Conservation (phyloP, 2,329 filamentous ascomycete genomes). For the Clarireedia hainanense region DNA sequence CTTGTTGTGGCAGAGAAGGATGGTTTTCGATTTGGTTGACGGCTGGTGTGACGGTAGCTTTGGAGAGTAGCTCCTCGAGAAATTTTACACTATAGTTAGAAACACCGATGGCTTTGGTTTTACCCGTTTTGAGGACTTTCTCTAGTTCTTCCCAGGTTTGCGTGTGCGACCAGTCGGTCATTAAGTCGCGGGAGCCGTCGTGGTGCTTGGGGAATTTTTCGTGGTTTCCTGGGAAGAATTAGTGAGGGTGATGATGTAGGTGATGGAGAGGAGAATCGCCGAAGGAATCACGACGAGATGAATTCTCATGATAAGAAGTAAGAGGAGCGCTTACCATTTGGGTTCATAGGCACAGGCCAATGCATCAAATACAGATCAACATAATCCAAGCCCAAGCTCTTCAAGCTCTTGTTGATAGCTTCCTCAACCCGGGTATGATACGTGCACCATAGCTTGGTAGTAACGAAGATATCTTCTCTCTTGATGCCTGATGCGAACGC, state of each 20-base stretch:
- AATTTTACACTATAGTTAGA: slow-evolving; percentile 31
- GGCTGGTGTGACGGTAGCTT: slow-evolving; percentile 40
- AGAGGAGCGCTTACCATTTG: slow-evolving; percentile 42
- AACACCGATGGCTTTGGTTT: slow-evolving; percentile 42
- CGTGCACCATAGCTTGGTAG: slow-evolving; percentile 64
- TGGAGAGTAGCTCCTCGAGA: slow-evolving; percentile 31
- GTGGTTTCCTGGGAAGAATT: slow-evolving; percentile 46
- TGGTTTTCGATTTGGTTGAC: slow-evolving; percentile 56
- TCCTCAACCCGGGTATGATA: slow-evolving; percentile 64
- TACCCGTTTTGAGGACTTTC: slow-evolving; percentile 51
- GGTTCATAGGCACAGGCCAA: slow-evolving; percentile 78
- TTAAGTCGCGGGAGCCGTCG: slow-evolving; percentile 68
- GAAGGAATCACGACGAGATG: neutral
- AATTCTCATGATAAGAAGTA: neutral
- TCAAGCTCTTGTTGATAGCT: slow-evolving; percentile 64
- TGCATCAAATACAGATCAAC: slow-evolving; percentile 78
- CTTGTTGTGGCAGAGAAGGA: slow-evolving; percentile 47
- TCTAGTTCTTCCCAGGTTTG: slow-evolving; percentile 75
- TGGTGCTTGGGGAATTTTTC: slow-evolving; percentile 66
- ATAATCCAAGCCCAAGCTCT: slow-evolving; percentile 68
- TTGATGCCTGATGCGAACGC: slow-evolving; percentile 58
- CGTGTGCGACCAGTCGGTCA: slow-evolving; percentile 60
- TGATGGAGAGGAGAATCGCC: slow-evolving; percentile 1
- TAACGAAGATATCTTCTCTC: slow-evolving; percentile 57
- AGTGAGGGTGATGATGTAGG: slow-evolving; percentile 1